Evolutionary conservation across 2,329 filamentous ascomycete species (phyloP).

Genomic region (Volutella citrinella): DNA sequence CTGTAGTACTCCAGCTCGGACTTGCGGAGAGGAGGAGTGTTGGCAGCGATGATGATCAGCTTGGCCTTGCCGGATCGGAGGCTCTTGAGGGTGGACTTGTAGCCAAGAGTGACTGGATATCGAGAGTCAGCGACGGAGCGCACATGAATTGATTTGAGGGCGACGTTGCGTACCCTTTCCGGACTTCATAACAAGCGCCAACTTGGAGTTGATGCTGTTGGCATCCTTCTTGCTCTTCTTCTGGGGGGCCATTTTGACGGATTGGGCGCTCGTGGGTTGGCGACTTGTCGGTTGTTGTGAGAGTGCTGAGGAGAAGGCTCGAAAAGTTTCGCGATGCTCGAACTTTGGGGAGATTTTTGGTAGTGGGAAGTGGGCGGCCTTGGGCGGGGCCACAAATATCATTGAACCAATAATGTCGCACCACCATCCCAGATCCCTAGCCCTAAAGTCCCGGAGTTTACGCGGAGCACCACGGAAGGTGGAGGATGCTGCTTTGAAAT

Average conservation of each 20-base stretch:
- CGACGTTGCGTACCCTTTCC: constrained; percentile 64
- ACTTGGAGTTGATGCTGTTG: constrained; percentile 63
- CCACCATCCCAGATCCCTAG: constrained; percentile 15
- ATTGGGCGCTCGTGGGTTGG: constrained; percentile 35
- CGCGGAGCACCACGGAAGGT: constrained; percentile 31
- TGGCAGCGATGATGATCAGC: constrained; percentile 89
- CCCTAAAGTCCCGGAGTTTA: constrained; percentile 41
- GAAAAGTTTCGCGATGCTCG: constrained; percentile 21
- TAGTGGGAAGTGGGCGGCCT: constrained; percentile 14
- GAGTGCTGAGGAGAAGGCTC: constrained; percentile 22
- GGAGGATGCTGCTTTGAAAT: constrained; percentile 52
- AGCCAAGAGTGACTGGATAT: constrained; percentile 37
- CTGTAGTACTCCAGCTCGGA: constrained; percentile 94
- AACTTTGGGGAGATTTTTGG: neutral
- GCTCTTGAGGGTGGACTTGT: constrained; percentile 65
- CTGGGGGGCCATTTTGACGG: constrained; percentile 60
- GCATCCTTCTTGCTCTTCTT: constrained; percentile 87
- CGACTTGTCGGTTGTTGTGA: constrained; percentile 32
- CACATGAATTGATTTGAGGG: too few relatives aligned
- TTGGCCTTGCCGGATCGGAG: constrained; percentile 97
- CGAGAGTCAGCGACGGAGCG: too few relatives aligned
- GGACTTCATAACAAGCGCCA: constrained; percentile 62
- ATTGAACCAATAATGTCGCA: constrained; percentile 26
- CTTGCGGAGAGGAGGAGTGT: constrained; percentile 97
- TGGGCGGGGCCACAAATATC: constrained; percentile 17